Conservation (phyloP, 306 rosid genomes). For the Quercus cerris region DNA sequence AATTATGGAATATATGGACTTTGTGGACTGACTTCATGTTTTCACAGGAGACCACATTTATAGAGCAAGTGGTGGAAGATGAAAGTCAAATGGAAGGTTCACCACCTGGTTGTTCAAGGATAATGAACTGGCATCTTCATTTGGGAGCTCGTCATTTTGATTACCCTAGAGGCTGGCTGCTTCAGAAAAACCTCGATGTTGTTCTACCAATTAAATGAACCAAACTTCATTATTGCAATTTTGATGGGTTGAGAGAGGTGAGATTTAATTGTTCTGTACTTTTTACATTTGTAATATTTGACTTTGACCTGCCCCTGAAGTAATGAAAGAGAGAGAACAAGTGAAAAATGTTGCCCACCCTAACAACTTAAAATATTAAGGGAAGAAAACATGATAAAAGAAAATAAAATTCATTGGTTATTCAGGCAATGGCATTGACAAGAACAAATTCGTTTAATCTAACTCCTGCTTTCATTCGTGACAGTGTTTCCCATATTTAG, state of each 20-base stretch:
- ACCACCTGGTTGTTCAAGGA: conserved; percentile 59
- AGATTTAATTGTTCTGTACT: conserved; percentile 24
- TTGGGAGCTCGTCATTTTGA: conserved; percentile 44
- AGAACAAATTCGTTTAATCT: conserved; percentile 3
- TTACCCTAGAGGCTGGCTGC: conserved; percentile 89
- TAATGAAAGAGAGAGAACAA: not conserved
- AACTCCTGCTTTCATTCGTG: conserved; percentile 21
- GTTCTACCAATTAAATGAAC: conserved; percentile 57
- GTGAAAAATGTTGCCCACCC: no score
- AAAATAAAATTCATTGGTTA: conserved; percentile 11
- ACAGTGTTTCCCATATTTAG: conserved; percentile 35
- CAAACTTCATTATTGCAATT: conserved; percentile 25
- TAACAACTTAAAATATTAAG: not conserved
- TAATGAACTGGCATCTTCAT: conserved; percentile 98
- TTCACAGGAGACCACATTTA: conserved; percentile 89
- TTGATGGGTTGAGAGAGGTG: conserved; percentile 60
- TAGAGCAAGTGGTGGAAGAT: conserved; percentile 86
- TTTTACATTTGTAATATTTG: not conserved
- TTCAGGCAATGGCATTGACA: not conserved
- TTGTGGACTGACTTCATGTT: conserved; percentile 11
- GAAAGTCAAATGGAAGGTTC: conserved; percentile 91
- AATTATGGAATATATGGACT: conserved; percentile 4
- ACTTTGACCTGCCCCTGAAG: not conserved
- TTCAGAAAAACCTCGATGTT: conserved; percentile 68
- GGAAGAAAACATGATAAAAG: not conserved